These are phyloP conservation scores for Cercospora sp. DNA, from an alignment of 2,329 filamentous ascomycete species.

Conservation along the genomic window DNA sequence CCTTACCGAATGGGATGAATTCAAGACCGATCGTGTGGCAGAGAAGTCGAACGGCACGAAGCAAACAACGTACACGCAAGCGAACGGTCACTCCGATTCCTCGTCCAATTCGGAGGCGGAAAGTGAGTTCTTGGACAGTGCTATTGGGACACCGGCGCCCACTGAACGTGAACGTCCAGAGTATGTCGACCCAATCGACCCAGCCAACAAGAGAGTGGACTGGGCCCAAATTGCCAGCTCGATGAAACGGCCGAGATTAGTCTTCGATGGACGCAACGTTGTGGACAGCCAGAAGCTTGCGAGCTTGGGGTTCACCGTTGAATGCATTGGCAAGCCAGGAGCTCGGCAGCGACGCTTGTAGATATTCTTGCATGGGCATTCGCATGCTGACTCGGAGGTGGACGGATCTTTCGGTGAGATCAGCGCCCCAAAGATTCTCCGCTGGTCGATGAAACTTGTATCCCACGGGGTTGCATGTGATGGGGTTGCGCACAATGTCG, in stretches of 20 bases:
- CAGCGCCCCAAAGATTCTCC: background rate
- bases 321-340: slow-evolving; percentile 39
- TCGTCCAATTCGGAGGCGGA: slow-evolving; percentile 23
- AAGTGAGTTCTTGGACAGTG: slow-evolving; percentile 26
- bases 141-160: slow-evolving; percentile 23
- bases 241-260: slow-evolving; percentile 40
- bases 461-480: background rate
- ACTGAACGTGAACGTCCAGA: slow-evolving; percentile 15
- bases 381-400: background rate
- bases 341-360: slow-evolving; percentile 22
- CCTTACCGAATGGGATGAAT: slow-evolving; percentile 41
- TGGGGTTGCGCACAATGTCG: background rate
- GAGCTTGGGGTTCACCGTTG: slow-evolving; percentile 41
- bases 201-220: slow-evolving; percentile 34
- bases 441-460: background rate
- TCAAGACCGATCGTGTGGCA: slow-evolving; percentile 36
- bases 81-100: slow-evolving; percentile 5
- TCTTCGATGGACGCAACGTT: slow-evolving; percentile 44
- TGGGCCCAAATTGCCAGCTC: slow-evolving; percentile 37
- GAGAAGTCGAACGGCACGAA: background rate
- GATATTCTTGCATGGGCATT: background rate
- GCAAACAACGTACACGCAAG: background rate
- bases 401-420: background rate
- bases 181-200: slow-evolving; percentile 11
- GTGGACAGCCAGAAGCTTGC: slow-evolving; percentile 38